A percentile compares a stretch with the other conserved stretches of the same genome.
Evolutionary conservation across 225 moss, liverwort and hornwort species (phyloP).

Genomic region (Climacium dendroides): DNA sequence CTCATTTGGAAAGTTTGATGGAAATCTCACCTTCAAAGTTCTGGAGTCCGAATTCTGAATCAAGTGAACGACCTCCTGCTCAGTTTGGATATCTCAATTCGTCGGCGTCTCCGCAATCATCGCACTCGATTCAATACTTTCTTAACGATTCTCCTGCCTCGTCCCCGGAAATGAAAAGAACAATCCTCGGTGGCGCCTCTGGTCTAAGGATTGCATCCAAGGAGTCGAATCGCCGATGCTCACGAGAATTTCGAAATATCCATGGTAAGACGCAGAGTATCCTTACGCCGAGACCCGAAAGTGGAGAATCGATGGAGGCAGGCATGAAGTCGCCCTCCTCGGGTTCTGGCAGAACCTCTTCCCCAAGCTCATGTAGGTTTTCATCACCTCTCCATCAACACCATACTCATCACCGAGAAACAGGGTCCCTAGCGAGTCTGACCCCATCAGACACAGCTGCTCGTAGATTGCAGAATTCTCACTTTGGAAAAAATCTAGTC

Average conservation of each 20-base stretch:
- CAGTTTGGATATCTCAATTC: slow-evolving; percentile 15
- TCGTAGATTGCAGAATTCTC: neutral
- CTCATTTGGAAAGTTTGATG: slow-evolving; percentile 30
- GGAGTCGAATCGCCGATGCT: neutral
- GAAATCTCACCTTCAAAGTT: slow-evolving; percentile 38
- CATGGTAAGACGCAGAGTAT: neutral
- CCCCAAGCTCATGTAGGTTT: neutral
- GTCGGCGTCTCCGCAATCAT: slow-evolving; percentile 27
- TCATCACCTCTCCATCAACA: neutral
- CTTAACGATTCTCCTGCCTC: slow-evolving; percentile 27
- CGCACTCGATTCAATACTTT: slow-evolving; percentile 31
- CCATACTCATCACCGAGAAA: neutral
- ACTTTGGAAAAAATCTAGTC: slow-evolving; percentile 9
- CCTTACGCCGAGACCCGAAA: neutral
- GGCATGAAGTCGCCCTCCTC: neutral
- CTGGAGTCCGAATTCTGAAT: slow-evolving; percentile 24
- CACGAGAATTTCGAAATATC: neutral
- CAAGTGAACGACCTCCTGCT: slow-evolving; percentile 1
- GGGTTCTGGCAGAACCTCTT: neutral
- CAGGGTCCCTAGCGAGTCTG: neutral
- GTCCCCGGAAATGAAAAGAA: slow-evolving; percentile 10
- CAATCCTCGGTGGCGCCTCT: neutral
- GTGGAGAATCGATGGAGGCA: neutral
- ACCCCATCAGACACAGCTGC: neutral
- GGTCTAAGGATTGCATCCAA: neutral